Base-by-base conservation (phyloP, 163 green algal genomes). In the Volvox carteri region DNA sequence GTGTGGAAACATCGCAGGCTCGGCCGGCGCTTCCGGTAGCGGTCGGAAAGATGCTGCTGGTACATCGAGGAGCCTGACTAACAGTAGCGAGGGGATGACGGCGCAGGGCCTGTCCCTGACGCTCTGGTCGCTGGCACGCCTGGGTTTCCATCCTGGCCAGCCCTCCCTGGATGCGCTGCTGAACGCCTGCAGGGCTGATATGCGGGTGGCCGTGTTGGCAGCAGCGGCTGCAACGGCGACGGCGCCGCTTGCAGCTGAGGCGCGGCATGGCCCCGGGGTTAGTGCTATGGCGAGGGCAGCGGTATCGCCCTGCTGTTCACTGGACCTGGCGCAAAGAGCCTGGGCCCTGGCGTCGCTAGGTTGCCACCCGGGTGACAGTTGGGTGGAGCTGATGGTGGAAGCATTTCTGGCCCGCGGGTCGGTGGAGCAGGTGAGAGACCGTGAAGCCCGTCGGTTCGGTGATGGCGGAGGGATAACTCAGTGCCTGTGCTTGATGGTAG, bases 51-150 rank as follows among this genome's bases (percentile, higher is more conserved):
- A 75, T 33, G 4, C 18, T 44, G 65, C 65, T n/a, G n/a, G n/a
- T n/a, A n/a, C n/a, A n/a, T n/a, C n/a, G 16, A 4, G 62, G n/a
- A 28, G 3, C 18, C 60, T 28, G 7, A 35, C 65, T 30, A 33
- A 23, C 65, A 46, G 65, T 33, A 12, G 2, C 9, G 8, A 7
- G 37, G 70, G 37, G 5, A 54, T 93, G 52, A 93, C 67, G 28
- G n/a, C 79, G 19, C 90, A 93, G 86, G 86, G 90, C 14, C 77
- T 93, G 68, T 90, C 90, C 0, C 76, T 89, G 39, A 83, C 73
- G 44, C n/a, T 89, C 21, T 93, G 85, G 85, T 58, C 85, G 12
- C 73, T 93, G 30, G 85, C 65, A n/a, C 78, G 68, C 7, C 77
- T 91, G 44, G 74, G 85, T 0, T 86, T 85, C 58, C 9, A 78